Percentiles rank a stretch among this genome's conserved stretches.
These are phyloP conservation scores for Myotisia sp. DNA, from an alignment of 2,329 filamentous ascomycete genomes.

Conservation along the genomic window DNA sequence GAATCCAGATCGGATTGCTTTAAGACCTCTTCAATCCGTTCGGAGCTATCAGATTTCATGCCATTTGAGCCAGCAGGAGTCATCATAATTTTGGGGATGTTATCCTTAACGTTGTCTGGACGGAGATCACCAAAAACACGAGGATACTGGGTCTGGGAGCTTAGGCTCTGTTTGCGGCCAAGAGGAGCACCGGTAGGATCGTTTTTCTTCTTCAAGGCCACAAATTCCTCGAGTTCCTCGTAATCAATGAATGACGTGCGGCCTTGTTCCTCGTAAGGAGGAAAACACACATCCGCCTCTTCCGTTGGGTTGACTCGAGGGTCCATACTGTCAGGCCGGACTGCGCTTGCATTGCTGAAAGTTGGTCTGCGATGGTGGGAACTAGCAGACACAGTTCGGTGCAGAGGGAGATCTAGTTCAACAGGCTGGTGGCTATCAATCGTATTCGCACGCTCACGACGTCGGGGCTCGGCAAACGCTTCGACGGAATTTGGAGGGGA, in stretches of 20 bases:
- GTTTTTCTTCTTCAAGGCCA: conserved; percentile 44
- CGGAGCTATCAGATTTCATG: conserved; percentile 20
- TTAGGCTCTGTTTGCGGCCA: conserved; percentile 32
- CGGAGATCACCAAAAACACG: conserved; percentile 51
- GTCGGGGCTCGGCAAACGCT: conserved; percentile 82
- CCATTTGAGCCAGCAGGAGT: conserved; percentile 16
- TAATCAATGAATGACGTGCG: conserved; percentile 78
- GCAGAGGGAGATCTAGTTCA: conserved; percentile 45
- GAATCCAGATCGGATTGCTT: conserved; percentile 22
- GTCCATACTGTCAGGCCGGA: conserved; percentile 34
- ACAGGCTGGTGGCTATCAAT: conserved; percentile 46
- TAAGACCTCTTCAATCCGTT: conserved; percentile 14
- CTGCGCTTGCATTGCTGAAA: conserved; percentile 44
- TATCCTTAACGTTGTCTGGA: conserved; percentile 24
- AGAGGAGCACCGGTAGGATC: conserved; percentile 8
- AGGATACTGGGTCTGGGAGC: conserved; percentile 36
- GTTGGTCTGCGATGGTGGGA: conserved; percentile 50
- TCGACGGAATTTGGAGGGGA: conserved; percentile 96
- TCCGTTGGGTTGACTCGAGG: conserved; percentile 22
- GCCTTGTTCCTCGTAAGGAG: conserved; percentile 59
- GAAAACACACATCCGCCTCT: conserved; percentile 86
- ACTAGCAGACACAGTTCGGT: conserved; percentile 55
- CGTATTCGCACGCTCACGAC: conserved; percentile 60
- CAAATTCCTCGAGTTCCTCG: conserved; percentile 85
- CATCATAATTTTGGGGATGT: conserved; percentile 24